Percentiles rank a stretch among this genome's conserved stretches.
phyloP scores from a whole-genome alignment of 148 eudicot genomes.

The Tetragonia tetragonoides region DNA sequence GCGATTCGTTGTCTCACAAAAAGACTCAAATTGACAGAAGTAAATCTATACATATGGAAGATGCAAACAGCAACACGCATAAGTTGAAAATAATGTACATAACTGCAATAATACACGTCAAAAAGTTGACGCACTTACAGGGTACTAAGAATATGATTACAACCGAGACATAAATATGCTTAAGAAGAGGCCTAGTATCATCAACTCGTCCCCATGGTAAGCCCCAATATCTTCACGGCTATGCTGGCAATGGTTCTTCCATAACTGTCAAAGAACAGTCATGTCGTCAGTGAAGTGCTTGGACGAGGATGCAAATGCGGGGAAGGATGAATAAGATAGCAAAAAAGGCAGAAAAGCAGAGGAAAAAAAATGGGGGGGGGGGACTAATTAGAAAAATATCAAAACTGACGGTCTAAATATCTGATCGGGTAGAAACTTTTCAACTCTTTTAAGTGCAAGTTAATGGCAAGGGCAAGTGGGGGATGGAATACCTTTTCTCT shows the following conservation, averaged over 20 bases:
- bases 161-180: neutral
- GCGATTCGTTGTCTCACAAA: too few species aligned
- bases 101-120: slow-evolving; percentile 17
- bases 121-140: neutral
- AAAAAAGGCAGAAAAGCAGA: neutral
- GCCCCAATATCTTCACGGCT: slow-evolving; percentile 16
- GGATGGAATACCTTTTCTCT: slow-evolving; percentile 48
- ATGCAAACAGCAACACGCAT: neutral
- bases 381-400: neutral
- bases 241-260: slow-evolving; percentile 83
- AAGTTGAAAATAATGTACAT: slow-evolving; percentile 10
- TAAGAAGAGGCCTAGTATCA: neutral
- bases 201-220: neutral
- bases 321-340: neutral
- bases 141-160: neutral
- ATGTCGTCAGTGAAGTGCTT: neutral
- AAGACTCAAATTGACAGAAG: neutral
- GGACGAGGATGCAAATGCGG: neutral
- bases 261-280: slow-evolving; percentile 41
- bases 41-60: slow-evolving; percentile 2
- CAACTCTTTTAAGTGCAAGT: neutral
- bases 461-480: slow-evolving; percentile 14
- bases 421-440: neutral
- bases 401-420: neutral
- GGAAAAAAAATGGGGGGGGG: neutral